Base-by-base conservation (phyloP, 305 asterid species). In the Lippia alba region DNA sequence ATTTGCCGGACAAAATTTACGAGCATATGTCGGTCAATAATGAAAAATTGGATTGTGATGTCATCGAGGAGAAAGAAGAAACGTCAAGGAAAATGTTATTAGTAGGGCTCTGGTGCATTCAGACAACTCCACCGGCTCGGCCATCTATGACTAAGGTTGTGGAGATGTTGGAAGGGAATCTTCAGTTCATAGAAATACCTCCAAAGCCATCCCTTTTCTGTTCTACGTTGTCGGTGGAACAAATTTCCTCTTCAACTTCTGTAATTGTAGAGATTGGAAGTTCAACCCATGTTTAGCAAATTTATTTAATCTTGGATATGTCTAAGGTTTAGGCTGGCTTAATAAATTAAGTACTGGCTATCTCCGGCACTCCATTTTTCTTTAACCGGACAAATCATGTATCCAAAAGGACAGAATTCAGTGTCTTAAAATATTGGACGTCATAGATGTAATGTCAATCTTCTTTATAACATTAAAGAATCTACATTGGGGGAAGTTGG, bases 1-100 rank as follows among this genome's bases (percentile, higher is more conserved):
- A 71, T 73, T 89, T 89, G 53, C 85, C 84, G 0, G 65, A 82
- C 19, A 79, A 80, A 68, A 81, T 89, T 16, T 86, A 89, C 12
- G 74, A 91, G 70, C 79, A 81, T 12, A 30, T 78, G 17, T 15
- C 73, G 40, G 66, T 78, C 10, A 64, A 80, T 60, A 80, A 60
- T 4, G 50, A 75, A 15, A 66, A 40, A 14, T 39, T 71, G 3
- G 72, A 76, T 67, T 81, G 30, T 24, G 30, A 66, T 16, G 19
- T 59, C 7, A 69, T 49, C 58, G 41, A 36, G 41, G 41, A 72
- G 33, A 77, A 80, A 17, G 77, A 71, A 57, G 80, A 78, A 60
- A 64, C 41, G 0, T 19, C 50, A 12, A 32, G 48, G 48, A 75
- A 61, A 30, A 70, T 70, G 80, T 30, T 76, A 9, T 44, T 70